These are phyloP conservation scores for Daedaleopsis sinensis DNA, from an alignment of 768 basidiomycete species.

Conservation along the genomic window DNA sequence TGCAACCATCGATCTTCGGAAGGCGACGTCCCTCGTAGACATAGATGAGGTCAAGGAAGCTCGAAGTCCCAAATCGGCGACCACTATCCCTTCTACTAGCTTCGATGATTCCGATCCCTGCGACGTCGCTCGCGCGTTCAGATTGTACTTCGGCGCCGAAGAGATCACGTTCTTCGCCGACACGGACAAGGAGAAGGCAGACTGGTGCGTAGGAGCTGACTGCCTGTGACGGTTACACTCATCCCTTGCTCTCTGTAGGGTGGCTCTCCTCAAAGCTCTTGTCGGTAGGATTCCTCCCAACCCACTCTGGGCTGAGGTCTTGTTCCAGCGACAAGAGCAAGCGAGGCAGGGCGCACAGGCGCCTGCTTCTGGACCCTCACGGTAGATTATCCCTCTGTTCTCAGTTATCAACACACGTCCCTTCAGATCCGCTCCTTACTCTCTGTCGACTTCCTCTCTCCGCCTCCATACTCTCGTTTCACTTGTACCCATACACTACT, in stretches of 20 bases:
- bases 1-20: slow-evolving; percentile 88
- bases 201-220: slow-evolving; percentile 61
- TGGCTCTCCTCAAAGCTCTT: slow-evolving; percentile 80
- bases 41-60: slow-evolving; percentile 72
- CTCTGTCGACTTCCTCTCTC: not conserved
- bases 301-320: slow-evolving; percentile 89
- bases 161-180: slow-evolving; percentile 92
- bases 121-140: slow-evolving; percentile 83
- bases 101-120: slow-evolving; percentile 67
- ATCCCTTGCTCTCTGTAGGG: slow-evolving; percentile 49
- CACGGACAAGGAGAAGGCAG: slow-evolving; percentile 81
- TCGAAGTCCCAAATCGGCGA: slow-evolving; percentile 47
- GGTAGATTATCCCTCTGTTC: not conserved
- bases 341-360: slow-evolving; percentile 15
- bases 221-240: slow-evolving; percentile 1
- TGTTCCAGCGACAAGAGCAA: slow-evolving; percentile 73
- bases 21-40: slow-evolving; percentile 60
- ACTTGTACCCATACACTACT: not conserved
- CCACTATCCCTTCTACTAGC: slow-evolving; percentile 38
- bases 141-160: slow-evolving; percentile 73
- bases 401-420: not conserved
- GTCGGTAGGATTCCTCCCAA: slow-evolving; percentile 91
- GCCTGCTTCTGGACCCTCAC: not conserved
- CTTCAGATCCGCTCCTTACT: not conserved
- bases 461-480: not conserved